Base-by-base conservation (phyloP, 345 rosid genomes). In the Theobroma cacao region DNA sequence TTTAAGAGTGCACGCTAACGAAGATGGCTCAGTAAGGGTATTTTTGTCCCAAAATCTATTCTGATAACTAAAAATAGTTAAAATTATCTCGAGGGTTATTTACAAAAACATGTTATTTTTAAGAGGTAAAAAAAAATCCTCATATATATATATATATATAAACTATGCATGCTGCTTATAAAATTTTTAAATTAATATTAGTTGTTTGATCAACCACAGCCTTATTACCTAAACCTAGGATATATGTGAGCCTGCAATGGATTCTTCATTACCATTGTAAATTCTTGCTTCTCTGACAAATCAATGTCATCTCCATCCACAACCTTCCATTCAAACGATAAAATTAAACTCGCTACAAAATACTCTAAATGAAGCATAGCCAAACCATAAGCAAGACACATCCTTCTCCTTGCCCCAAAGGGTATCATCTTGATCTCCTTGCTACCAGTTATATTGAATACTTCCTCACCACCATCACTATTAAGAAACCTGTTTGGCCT, bases 321-420 rank as follows among this genome's bases (percentile, higher is more conserved):
- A 38, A 40, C 53, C n/a, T 66, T 77, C 79, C 79, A 77, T n/a
- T 77, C 53, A 17, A 24, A 77, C 1, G 34, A 38, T 69, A 68
- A 74, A 15, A 79, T 13, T 34, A 75, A 24, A 80, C 75, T 75
- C 1, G 79, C 75, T 5, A 70, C 77, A 31, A 75, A 74, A 31
- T 41, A 74, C 26, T 80, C 78, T 61, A 80, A 75, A 34, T 80
- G 78, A 63, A 75, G 82, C 77, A 78, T 22, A 0, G 77, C 72
- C 36, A 78, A 61, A 47, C 36, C 71, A 24, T 40, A 30, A 0
- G 73, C 77, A 4, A 77, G 80, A 40, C 73, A 80, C n/a, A 76
- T 70, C 62, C 83, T 76, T n/a, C 76, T 75, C 12, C 77, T 73
- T 1, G 60, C 83, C 3, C 80, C 77, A 52, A 76, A 80, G 1